Evolutionary conservation across 2,329 filamentous ascomycete species (phyloP).

Genomic region (Cladorrhinum sp.): DNA sequence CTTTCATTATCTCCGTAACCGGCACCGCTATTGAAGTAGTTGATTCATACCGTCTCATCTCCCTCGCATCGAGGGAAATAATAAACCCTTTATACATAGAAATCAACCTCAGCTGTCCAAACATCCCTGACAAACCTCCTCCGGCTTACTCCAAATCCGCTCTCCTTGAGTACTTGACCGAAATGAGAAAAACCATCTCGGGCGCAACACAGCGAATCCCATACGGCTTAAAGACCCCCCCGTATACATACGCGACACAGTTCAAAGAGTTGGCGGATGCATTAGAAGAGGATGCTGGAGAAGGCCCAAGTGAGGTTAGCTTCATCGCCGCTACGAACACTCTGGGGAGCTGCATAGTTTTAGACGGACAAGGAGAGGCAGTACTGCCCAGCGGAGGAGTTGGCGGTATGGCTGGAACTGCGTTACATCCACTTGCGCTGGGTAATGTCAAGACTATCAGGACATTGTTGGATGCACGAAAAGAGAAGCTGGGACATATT

Average conservation of each 20-base stretch:
- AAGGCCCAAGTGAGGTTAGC: conserved; percentile 44
- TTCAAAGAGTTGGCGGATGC: conserved; percentile 56
- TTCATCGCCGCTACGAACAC: conserved; percentile 75
- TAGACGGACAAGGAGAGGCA: conserved; percentile 30
- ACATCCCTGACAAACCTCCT: conserved; percentile 65
- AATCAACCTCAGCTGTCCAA: conserved; percentile 76
- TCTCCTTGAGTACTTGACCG: conserved; percentile 54
- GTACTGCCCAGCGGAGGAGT: conserved; percentile 56
- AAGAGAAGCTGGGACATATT: conserved; percentile 48
- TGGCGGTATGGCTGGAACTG: conserved; percentile 69
- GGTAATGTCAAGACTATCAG: conserved; percentile 73
- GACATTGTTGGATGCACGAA: conserved; percentile 50
- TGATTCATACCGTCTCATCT: conserved; percentile 53
- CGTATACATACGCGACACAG: conserved; percentile 69
- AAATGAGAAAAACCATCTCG: conserved; percentile 35
- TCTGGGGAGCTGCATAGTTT: conserved; percentile 64
- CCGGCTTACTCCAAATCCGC: conserved; percentile 62
- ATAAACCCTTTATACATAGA: conserved; percentile 62
- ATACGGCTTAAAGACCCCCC: conserved; percentile 69
- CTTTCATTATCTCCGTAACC: conserved; percentile 69
- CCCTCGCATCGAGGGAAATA: conserved; percentile 35
- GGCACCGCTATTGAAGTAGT: conserved; percentile 58
- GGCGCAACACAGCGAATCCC: conserved; percentile 32
- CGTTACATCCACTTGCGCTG: conserved; percentile 69
- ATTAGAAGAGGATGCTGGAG: conserved; percentile 36